Conservation (phyloP, 164 flowering plant species). For the Chimonanthus salicifolius region DNA sequence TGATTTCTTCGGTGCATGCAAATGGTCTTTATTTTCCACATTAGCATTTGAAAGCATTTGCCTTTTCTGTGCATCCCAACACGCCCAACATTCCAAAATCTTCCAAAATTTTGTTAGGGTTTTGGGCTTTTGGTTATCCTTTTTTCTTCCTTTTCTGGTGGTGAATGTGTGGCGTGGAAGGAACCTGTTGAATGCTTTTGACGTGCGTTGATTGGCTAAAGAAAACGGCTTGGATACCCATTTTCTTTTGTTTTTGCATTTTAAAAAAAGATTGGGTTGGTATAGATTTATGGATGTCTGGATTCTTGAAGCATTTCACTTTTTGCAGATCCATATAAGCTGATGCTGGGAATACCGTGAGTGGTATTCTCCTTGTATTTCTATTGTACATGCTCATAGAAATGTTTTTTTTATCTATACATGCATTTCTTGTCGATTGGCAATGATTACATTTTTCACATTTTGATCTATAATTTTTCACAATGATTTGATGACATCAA, state of each 20-base stretch:
- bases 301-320: not conserved
- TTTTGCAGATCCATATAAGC: not conserved
- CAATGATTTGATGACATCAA: no score
- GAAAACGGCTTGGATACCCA: not conserved
- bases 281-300: not conserved
- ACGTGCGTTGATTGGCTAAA: not conserved
- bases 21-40: no score
- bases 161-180: slow-evolving; percentile 8
- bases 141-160: not conserved
- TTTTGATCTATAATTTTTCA: no score
- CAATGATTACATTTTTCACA: not conserved
- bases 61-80: no score
- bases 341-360: not conserved
- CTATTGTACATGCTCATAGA: not conserved
- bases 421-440: not conserved
- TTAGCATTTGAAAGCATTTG: no score
- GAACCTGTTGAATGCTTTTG: slow-evolving; percentile 5
- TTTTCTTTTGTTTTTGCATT: not conserved
- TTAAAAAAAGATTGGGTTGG: not conserved
- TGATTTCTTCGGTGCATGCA: no score
- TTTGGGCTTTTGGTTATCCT: no score
- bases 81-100: no score
- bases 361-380: not conserved
- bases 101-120: no score
- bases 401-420: not conserved